Base-by-base conservation (phyloP, 78 protist species). In the Andalucia godoyi region DNA sequence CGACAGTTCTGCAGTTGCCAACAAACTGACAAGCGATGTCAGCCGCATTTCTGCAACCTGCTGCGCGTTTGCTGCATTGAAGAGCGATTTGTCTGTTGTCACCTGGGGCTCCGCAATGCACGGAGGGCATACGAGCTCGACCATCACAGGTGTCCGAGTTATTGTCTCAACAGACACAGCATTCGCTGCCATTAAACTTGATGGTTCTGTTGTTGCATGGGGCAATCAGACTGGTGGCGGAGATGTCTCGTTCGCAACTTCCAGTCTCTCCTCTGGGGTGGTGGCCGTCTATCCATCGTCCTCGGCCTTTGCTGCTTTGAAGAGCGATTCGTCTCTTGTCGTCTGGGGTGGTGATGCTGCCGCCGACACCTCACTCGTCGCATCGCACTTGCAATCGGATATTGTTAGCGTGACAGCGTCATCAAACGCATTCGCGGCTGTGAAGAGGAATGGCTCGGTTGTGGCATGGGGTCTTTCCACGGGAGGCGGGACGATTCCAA, bases 41-140 rank as follows among this genome's bases (percentile, higher is more conserved):
- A 41, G 9, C 33, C 10, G 39, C 38, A 30, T 58, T 7, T 58
- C 47, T 23, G 10, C 39, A 21, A 13, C 41, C 25, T 6, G 10
- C 13, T 36, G 38, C 45, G 64, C 64, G 27, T 58, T 58, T 58
- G 64, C 64, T 23, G 64, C 64, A 21, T 36, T 58, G 47, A 58
- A 58, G 53, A n/a, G 47, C 29, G 34, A 58, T 41, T 33, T 33
- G 10, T 58, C 64, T 8, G 52, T 12, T 7, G 6, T 58, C 25
- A 41, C 64, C 9, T 58, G 64, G 64, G 64, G 64, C 27, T 36
- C 52, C 17, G 64, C n/a, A n/a, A n/a, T n/a, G n/a, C n/a, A n/a
- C n/a, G n/a, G n/a, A n/a, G n/a, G n/a, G n/a, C n/a, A n/a, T n/a
- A n/a, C n/a, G n/a, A n/a, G n/a, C n/a, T n/a, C n/a, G n/a, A n/a